These are phyloP conservation scores for Candida sp. DNA, from an alignment of 1,139 yeast species.

Conservation along the genomic window DNA sequence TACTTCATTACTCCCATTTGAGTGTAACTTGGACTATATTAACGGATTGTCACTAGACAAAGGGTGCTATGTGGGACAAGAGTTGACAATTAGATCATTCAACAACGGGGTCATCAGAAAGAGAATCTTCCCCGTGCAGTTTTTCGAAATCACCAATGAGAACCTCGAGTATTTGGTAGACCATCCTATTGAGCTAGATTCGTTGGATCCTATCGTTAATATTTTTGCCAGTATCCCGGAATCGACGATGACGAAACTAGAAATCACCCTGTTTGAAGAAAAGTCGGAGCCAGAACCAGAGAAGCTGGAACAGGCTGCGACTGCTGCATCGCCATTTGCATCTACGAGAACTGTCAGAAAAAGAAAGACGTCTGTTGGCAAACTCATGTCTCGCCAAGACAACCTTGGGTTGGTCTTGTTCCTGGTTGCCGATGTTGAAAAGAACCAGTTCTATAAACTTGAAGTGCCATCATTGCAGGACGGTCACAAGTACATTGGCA, in stretches of 20 bases:
- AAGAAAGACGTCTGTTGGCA: slow-evolving; percentile 57
- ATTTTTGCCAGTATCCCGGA: slow-evolving; percentile 20
- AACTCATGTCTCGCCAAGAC: slow-evolving; percentile 57
- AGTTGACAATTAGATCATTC: slow-evolving; percentile 85
- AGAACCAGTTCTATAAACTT: slow-evolving; percentile 29
- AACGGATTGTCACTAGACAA: slow-evolving; percentile 86
- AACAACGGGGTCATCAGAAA: slow-evolving; percentile 85
- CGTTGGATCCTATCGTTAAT: slow-evolving; percentile 20
- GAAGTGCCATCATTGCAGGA: slow-evolving; percentile 30
- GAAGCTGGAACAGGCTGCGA: not conserved
- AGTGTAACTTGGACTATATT: slow-evolving; percentile 79
- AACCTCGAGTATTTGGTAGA: slow-evolving; percentile 16
- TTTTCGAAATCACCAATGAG: slow-evolving; percentile 34
- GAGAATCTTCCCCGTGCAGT: slow-evolving; percentile 74
- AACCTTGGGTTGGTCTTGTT: slow-evolving; percentile 71
- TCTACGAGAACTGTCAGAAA: slow-evolving; percentile 32
- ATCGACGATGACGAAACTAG: slow-evolving; percentile 26
- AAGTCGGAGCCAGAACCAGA: slow-evolving; percentile 13
- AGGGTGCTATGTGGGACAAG: slow-evolving; percentile 98
- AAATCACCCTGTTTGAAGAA: slow-evolving; percentile 24
- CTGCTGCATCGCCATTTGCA: slow-evolving; percentile 32
- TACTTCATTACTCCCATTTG: slow-evolving; percentile 72
- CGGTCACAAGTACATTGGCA: slow-evolving; percentile 32
- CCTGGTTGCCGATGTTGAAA: slow-evolving; percentile 46
- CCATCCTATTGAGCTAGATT: slow-evolving; percentile 21